Percentiles rank a stretch among this genome's conserved stretches.
Evolutionary conservation across 495 filamentous ascomycete genomes (phyloP).

Genomic region (Penicillium cataractarum): DNA sequence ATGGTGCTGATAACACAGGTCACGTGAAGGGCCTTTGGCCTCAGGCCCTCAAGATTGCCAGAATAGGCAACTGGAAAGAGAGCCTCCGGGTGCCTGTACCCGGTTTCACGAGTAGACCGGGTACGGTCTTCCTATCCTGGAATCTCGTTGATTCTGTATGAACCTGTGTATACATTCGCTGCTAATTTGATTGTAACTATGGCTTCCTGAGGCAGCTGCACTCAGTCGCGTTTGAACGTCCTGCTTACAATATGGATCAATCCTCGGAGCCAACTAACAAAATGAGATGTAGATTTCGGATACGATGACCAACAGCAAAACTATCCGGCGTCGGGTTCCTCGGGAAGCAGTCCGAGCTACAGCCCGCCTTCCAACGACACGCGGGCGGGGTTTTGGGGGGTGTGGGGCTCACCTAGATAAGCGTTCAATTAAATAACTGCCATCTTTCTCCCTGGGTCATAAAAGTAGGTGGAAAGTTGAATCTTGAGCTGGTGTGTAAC

Average conservation of each 20-base stretch:
- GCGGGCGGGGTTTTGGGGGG: slow-evolving; percentile 14
- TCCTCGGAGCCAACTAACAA: background rate
- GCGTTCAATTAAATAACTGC: slow-evolving; percentile 6
- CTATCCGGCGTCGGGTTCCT: background rate
- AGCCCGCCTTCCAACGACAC: slow-evolving; percentile 26
- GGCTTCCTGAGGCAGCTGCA: too few species aligned
- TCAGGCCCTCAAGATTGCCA: slow-evolving; percentile 4
- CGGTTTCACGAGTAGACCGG: background rate
- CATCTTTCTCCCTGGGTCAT: background rate
- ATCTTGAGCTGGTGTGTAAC: background rate
- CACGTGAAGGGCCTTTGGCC: slow-evolving; percentile 10
- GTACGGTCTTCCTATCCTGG: background rate
- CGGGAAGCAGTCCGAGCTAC: slow-evolving; percentile 14
- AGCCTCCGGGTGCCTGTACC: background rate
- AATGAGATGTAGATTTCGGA: background rate
- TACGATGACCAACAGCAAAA: background rate
- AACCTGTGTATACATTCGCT: background rate
- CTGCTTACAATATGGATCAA: background rate
- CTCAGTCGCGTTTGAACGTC: background rate
- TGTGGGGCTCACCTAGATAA: slow-evolving; percentile 23
- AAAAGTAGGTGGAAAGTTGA: background rate
- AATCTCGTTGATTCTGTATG: background rate
- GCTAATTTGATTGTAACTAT: too few species aligned
- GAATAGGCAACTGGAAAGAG: background rate
- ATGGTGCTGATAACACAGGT: slow-evolving; percentile 19